Conservation (phyloP, 306 rosid genomes). For the Prunus dulcis region DNA sequence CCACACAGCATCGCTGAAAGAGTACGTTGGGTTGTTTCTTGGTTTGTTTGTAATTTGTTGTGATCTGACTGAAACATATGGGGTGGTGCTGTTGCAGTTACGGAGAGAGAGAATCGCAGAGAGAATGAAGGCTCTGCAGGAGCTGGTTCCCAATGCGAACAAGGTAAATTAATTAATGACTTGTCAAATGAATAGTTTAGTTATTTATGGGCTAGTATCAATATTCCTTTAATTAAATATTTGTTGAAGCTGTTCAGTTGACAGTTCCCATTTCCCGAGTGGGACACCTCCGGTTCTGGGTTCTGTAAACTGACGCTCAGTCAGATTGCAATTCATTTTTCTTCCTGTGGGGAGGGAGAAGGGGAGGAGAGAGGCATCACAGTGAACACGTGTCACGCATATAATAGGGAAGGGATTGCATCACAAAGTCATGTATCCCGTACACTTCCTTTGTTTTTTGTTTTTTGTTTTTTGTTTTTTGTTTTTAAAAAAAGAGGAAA, state of each 20-base stretch:
- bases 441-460: neutral
- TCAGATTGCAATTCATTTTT: neutral
- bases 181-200: neutral
- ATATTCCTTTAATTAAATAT: neutral
- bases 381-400: neutral
- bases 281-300: neutral
- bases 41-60: neutral
- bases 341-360: too few species aligned
- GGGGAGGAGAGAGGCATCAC: neutral
- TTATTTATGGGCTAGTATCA: neutral
- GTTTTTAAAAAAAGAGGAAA: neutral
- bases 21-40: conserved; percentile 31
- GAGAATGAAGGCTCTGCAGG: conserved; percentile 96
- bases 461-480: too few species aligned
- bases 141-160: conserved; percentile 94
- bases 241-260: neutral
- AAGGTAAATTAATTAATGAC: conserved; percentile 42
- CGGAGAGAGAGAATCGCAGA: conserved; percentile 98
- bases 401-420: neutral
- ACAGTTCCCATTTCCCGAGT: neutral
- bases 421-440: neutral
- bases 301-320: neutral
- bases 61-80: neutral
- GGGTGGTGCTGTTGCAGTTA: conserved; percentile 48
- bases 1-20: conserved; percentile 99